phyloP scores from a whole-genome alignment of 208 protist species.

The Leishmania arabica region DNA sequence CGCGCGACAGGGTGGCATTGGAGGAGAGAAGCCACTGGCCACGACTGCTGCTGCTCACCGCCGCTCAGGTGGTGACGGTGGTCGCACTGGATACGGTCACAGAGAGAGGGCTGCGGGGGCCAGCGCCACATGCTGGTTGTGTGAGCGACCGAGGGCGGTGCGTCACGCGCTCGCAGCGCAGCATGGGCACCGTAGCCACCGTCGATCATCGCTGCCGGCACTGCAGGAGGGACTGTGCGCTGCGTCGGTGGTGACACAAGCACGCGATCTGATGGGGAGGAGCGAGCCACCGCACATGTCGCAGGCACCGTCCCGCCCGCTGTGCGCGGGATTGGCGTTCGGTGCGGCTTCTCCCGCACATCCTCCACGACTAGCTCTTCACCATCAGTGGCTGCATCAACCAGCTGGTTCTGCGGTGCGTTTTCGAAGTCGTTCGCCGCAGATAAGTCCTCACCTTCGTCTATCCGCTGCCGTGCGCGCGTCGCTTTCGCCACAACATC shows the following conservation, averaged over 20 bases:
- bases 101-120: neutral
- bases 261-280: neutral
- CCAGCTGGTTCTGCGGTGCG: neutral
- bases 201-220: neutral
- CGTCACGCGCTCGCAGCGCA: neutral
- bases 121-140: constrained; percentile 1
- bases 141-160: neutral
- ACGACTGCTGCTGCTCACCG: neutral
- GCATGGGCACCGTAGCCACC: neutral
- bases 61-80: neutral
- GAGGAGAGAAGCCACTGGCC: neutral
- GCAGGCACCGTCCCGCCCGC: neutral
- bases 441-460: neutral
- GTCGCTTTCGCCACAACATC: neutral
- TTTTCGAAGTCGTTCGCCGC: neutral
- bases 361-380: neutral
- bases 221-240: neutral
- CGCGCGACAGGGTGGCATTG: neutral
- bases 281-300: neutral
- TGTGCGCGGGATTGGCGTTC: neutral
- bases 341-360: neutral
- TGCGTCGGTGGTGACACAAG: neutral
- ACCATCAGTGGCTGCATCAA: neutral
- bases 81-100: neutral
- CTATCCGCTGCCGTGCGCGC: neutral